A percentile compares a stretch with the other conserved stretches of the same genome.
phyloP scores from a whole-genome alignment of 129 eudicot species.

The Gnaphalium uliginosum region DNA sequence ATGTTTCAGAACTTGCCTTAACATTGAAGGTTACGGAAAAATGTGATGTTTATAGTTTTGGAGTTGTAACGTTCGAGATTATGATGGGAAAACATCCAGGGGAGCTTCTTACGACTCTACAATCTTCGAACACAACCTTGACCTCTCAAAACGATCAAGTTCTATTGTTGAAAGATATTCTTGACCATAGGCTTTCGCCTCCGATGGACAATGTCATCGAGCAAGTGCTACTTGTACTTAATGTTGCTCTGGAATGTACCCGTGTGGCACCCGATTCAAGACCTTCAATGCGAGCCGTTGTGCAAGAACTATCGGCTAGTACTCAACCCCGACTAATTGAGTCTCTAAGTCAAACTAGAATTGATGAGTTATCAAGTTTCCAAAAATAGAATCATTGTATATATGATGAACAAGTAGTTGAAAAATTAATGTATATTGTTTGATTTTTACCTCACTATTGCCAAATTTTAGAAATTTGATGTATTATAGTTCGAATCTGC shows the following conservation, averaged over 20 bases:
- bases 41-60: conserved; percentile 83
- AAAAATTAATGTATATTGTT: neutral
- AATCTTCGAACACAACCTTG: conserved; percentile 28
- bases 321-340: conserved; percentile 38
- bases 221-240: conserved; percentile 47
- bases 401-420: neutral
- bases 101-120: conserved; percentile 49
- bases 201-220: conserved; percentile 53
- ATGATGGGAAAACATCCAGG: conserved; percentile 93
- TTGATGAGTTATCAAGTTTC: conserved; percentile 33
- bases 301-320: conserved; percentile 52
- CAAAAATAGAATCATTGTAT: conserved; percentile 32
- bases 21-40: conserved; percentile 74
- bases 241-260: conserved; percentile 57
- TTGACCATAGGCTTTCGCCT: conserved; percentile 65
- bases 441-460: no score
- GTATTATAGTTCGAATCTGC: no score
- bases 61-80: conserved; percentile 70
- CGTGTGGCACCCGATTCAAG: conserved; percentile 52
- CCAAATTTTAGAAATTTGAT: no score
- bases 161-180: conserved; percentile 46
- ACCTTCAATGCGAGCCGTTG: conserved; percentile 79
- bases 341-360: conserved; percentile 31
- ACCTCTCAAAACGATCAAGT: conserved; percentile 23
- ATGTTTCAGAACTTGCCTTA: conserved; percentile 64